Base-by-base conservation (phyloP, 768 basidiomycete species). In the Cantharellus cinnabarinus region DNA sequence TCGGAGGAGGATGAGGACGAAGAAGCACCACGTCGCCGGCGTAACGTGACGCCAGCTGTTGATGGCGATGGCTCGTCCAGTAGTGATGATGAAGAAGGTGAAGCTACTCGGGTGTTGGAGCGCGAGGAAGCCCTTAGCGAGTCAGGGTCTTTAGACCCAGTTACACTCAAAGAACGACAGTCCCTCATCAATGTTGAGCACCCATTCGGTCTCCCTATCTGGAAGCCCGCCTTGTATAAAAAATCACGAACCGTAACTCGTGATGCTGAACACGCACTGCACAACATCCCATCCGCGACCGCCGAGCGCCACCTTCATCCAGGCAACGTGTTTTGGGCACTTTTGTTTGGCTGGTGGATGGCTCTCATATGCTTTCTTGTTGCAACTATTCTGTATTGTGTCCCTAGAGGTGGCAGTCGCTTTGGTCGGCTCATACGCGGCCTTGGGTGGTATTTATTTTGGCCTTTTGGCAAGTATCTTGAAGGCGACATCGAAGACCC, bases 391-490 rank as follows among this genome's bases (percentile, higher is more conserved):
- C 74, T 99, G 38, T 82, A 77, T 66, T 57, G 84, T 50, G 72
- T 89, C 3, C 87, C 93, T 0, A 76, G 77, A 52, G 94, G 95
- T 7, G 90, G 90, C 50, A 76, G 75, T 63, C 82, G 79, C 55
- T 98, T 94, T 68, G 79, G 88, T 2, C 79, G 77, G n/a, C 76
- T 98, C 39, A 73, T 97, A 3, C 89, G 81, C 66, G 95, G 95
- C 10, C 72, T 99, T 35, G 91, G 90, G 3, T 95, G 91, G 87
- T 99, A 99, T 68, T 77, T 97, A 58, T 79, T 80, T 29, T 98
- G 95, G 95, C 95, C 95, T 2, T 99, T 99, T 67, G 93, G 95
- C 20, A 97, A 97, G 70, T 99, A 98, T 68, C 89, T 99, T 54
- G 91, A 97, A 69, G 89, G 90, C 5, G 82, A 82, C 61, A 68